Conservation (phyloP, 2,329 filamentous ascomycete species). For the Aspergillus eucalypticola region DNA sequence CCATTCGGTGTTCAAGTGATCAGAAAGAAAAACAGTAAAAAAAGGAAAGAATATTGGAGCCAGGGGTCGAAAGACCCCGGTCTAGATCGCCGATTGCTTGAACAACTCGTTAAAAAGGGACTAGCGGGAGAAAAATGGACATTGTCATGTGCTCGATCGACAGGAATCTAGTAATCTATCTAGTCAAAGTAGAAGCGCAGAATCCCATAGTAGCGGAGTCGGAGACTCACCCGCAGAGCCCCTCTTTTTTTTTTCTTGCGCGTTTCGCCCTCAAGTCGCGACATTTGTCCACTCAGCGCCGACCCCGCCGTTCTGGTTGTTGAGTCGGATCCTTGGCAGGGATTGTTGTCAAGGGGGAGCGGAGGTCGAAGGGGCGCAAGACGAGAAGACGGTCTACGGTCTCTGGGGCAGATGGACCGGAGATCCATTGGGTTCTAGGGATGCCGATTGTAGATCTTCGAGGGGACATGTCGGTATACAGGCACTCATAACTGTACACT, state of each 20-base stretch:
- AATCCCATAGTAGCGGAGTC: slow-evolving; percentile 11
- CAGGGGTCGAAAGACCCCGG: slow-evolving; percentile 16
- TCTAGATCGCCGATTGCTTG: slow-evolving; percentile 11
- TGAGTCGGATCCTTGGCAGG: slow-evolving; percentile 8
- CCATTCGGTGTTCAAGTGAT: slow-evolving; percentile 12
- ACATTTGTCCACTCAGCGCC: neutral
- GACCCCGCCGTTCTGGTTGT: neutral
- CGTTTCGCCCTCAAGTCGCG: neutral
- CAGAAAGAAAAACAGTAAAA: slow-evolving; percentile 6
- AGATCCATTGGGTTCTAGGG: slow-evolving; percentile 2
- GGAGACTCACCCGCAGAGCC: slow-evolving; percentile 14
- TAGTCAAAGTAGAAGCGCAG: neutral
- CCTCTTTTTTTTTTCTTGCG: slow-evolving; percentile 8
- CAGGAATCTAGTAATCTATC: slow-evolving; percentile 9
- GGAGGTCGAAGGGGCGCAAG: neutral
- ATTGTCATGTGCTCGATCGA: slow-evolving; percentile 24
- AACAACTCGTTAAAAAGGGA: slow-evolving; percentile 12
- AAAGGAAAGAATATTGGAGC: slow-evolving; percentile 2
- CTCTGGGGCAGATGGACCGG: neutral
- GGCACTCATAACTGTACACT: neutral
- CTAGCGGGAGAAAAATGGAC: slow-evolving; percentile 20
- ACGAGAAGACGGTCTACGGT: neutral
- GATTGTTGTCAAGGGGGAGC: slow-evolving; percentile 4
- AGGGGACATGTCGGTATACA: neutral
- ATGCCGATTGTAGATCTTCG: slow-evolving; percentile 4